Conservation (phyloP, 108 stramenopile species). For the Mayamaea pseudoterrestris region DNA sequence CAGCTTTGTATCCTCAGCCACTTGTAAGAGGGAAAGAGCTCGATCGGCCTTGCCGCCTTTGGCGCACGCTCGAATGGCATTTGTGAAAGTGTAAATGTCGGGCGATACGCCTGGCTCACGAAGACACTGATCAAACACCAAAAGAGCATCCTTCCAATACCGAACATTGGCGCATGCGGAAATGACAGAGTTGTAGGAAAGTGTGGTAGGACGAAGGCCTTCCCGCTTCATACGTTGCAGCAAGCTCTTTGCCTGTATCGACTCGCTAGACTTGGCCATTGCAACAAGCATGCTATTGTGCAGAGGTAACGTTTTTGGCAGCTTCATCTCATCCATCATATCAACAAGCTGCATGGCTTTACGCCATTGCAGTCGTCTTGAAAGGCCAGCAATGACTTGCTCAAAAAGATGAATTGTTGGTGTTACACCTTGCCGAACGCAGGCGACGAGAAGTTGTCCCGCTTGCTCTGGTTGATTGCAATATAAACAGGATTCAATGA, state of each 20-base stretch:
- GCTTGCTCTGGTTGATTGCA: constrained; percentile 22
- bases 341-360: constrained; percentile 40
- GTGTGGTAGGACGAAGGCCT: constrained; percentile 33
- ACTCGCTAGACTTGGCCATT: constrained; percentile 31
- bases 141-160: constrained; percentile 53
- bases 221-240: constrained; percentile 34
- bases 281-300: constrained; percentile 53
- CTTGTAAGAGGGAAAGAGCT: constrained; percentile 49
- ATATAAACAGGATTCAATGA: constrained; percentile 43
- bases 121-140: constrained; percentile 48
- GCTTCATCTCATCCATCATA: constrained; percentile 32
- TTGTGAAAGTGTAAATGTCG: constrained; percentile 70
- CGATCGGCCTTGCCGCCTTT: constrained; percentile 35
- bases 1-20: constrained; percentile 41
- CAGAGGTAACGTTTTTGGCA: constrained; percentile 22
- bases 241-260: constrained; percentile 31
- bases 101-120: constrained; percentile 49
- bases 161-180: constrained; percentile 40
- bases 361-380: constrained; percentile 35
- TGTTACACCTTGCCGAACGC: constrained; percentile 8
- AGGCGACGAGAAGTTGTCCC: constrained; percentile 12
- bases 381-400: constrained; percentile 32
- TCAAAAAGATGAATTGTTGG: constrained; percentile 41
- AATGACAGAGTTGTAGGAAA: constrained; percentile 57
- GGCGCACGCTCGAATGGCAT: constrained; percentile 62